A percentile compares a stretch with the other conserved stretches of the same genome.
These are phyloP conservation scores for Eucalyptus erythrocorys DNA, from an alignment of 345 rosid species.

Conservation along the genomic window DNA sequence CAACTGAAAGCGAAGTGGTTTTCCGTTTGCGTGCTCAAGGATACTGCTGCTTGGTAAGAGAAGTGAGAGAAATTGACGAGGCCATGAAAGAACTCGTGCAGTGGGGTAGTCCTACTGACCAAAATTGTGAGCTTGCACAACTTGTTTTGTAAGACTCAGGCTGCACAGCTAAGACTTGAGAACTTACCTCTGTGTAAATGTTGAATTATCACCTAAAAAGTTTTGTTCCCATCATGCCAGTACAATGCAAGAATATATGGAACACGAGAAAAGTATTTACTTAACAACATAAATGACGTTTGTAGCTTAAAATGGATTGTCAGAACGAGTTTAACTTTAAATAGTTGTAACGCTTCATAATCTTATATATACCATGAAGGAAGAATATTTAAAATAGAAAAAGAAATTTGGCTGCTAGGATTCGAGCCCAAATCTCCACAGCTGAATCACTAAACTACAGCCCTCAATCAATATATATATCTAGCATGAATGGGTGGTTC, in stretches of 20 bases:
- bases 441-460: no score
- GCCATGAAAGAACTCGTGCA: slow-evolving; percentile 53
- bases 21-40: background rate
- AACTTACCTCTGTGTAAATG: background rate
- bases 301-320: no score
- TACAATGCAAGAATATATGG: no score
- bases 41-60: slow-evolving; percentile 43
- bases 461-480: background rate
- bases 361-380: no score
- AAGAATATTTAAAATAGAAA: background rate
- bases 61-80: slow-evolving; percentile 39
- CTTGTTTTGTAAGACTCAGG: slow-evolving; percentile 31
- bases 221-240: no score
- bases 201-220: no score
- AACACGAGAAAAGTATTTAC: no score
- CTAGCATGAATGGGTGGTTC: no score
- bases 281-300: no score
- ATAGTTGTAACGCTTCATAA: no score
- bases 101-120: slow-evolving; percentile 56
- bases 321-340: no score
- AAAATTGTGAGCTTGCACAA: slow-evolving; percentile 33
- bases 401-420: slow-evolving; percentile 61
- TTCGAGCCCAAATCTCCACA: slow-evolving; percentile 85
- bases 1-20: slow-evolving; percentile 24
- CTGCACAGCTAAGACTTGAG: background rate